A percentile compares a stretch with the other conserved stretches of the same genome.
Conservation (phyloP, 2,329 filamentous ascomycete species). For the Nigrograna mackinnonii region DNA sequence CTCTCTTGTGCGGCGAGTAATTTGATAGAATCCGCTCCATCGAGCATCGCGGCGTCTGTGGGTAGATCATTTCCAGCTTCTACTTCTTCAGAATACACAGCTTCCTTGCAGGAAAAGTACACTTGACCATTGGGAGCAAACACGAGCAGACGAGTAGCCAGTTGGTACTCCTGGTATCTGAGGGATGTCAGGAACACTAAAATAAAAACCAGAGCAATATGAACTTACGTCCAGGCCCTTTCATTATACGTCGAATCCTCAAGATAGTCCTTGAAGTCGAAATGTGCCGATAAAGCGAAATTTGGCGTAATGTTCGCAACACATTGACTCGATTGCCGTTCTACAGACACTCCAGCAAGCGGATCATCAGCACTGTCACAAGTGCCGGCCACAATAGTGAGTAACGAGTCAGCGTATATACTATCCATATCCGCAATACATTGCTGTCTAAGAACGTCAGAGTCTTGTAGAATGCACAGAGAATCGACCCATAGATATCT, state of each 20-base stretch:
- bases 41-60: slow-evolving; percentile 4
- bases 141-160: slow-evolving; percentile 6
- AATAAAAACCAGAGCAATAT: not conserved
- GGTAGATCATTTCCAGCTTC: not conserved
- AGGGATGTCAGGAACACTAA: not conserved
- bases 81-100: slow-evolving; percentile 8
- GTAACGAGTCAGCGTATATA: slow-evolving; percentile 8
- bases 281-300: slow-evolving; percentile 8
- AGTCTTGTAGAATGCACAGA: slow-evolving; percentile 10
- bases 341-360: slow-evolving; percentile 6
- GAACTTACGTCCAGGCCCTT: slow-evolving; percentile 9
- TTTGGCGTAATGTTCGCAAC: slow-evolving; percentile 2
- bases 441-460: slow-evolving; percentile 4
- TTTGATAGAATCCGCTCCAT: slow-evolving; percentile 2
- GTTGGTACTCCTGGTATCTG: slow-evolving; percentile 8
- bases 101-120: slow-evolving; percentile 4
- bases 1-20: not conserved
- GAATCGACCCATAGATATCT: slow-evolving; percentile 10
- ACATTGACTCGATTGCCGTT: slow-evolving; percentile 7
- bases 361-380: slow-evolving; percentile 2
- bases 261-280: slow-evolving; percentile 10
- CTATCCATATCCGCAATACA: slow-evolving; percentile 8
- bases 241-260: slow-evolving; percentile 6
- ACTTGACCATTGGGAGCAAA: slow-evolving; percentile 9
- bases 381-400: slow-evolving; percentile 9